Evolutionary conservation across 352 stramenopile genomes (phyloP).

Genomic region (Phytopythium sindhum): DNA sequence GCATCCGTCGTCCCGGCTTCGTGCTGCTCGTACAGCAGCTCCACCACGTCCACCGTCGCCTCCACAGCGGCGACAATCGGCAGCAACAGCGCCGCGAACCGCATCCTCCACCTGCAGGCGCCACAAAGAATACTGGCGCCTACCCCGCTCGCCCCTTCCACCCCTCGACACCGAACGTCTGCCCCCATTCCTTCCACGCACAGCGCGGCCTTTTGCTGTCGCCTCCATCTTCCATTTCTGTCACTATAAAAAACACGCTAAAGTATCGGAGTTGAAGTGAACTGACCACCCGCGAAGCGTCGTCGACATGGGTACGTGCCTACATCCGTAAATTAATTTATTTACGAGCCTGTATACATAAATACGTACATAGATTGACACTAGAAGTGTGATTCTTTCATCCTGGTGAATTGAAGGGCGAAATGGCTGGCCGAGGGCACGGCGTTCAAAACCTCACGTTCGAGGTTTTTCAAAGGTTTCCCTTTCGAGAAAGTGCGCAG

Average conservation of each 20-base stretch:
- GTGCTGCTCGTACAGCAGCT: slow-evolving; percentile 19
- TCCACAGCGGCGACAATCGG: neutral
- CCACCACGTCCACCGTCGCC: slow-evolving; percentile 21
- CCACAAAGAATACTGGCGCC: neutral
- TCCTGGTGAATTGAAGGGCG: neutral
- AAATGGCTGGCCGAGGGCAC: neutral
- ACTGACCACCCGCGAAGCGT: neutral
- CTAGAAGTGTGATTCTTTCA: no score
- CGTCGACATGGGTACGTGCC: no score
- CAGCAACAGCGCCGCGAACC: neutral
- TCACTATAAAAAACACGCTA: neutral
- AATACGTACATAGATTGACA: no score
- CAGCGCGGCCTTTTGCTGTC: neutral
- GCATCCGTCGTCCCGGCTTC: neutral
- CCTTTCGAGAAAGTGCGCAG: neutral
- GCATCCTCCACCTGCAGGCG: neutral
- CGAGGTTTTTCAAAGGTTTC: neutral
- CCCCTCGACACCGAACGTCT: neutral
- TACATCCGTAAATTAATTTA: no score
- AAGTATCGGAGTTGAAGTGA: neutral
- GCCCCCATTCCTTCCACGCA: neutral
- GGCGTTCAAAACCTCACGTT: neutral
- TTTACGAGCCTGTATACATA: no score
- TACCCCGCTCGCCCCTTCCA: neutral
- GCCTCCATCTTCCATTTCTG: neutral